Conservation (phyloP, 2,329 filamentous ascomycete species). For the Fonsecaea erecta region DNA sequence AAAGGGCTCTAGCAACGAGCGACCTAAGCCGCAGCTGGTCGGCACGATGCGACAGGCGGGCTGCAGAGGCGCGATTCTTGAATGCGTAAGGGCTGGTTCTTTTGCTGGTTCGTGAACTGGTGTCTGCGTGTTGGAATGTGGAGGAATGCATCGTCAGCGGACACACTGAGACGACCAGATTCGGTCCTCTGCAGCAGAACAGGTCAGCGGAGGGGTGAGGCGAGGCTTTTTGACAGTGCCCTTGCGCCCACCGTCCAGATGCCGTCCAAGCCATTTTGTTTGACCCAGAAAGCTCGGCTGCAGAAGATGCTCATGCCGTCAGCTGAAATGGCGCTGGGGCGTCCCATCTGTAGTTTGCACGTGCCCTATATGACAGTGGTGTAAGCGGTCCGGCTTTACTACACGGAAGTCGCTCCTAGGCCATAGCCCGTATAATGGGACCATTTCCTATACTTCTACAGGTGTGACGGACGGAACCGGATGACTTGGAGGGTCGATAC, state of each 20-base stretch:
- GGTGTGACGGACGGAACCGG: background rate
- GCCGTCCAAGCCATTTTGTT: background rate
- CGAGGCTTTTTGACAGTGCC: conserved; percentile 9
- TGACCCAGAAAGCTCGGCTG: conserved; percentile 11
- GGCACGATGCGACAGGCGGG: conserved; percentile 31
- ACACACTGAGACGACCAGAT: conserved; percentile 13
- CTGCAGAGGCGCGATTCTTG: conserved; percentile 24
- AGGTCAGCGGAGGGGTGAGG: conserved; percentile 10
- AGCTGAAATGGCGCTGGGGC: conserved; percentile 12
- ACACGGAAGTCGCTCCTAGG: background rate
- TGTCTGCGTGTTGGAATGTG: conserved; percentile 13
- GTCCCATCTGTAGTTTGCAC: conserved; percentile 10
- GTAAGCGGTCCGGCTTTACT: background rate
- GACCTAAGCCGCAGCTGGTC: conserved; percentile 29
- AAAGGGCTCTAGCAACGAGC: background rate
- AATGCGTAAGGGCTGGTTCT: conserved; percentile 1
- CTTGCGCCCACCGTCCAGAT: background rate
- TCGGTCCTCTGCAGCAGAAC: conserved; percentile 23
- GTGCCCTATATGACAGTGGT: background rate
- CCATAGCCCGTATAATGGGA: background rate
- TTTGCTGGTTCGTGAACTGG: conserved; percentile 14
- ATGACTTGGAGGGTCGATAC: background rate
- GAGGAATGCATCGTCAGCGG: conserved; percentile 24
- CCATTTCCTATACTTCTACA: background rate
- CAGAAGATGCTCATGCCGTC: conserved; percentile 18